phyloP scores from a whole-genome alignment of 73 alveolate species.

The Loxodes magnus region DNA sequence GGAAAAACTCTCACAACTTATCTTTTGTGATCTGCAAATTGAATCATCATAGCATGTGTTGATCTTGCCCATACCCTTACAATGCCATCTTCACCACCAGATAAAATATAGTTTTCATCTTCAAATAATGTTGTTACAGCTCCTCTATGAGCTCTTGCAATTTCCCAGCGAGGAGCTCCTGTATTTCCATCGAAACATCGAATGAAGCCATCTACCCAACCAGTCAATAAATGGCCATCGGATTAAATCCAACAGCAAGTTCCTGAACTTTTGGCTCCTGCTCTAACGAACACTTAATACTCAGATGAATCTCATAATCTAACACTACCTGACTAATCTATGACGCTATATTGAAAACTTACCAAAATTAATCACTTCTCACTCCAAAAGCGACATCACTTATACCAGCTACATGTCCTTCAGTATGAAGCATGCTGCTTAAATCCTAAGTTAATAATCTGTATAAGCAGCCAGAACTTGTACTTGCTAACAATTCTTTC shows the following conservation, averaged over 20 bases:
- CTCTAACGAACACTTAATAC: slow-evolving; percentile 51
- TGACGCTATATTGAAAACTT: slow-evolving; percentile 49
- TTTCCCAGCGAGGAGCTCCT: slow-evolving; percentile 34
- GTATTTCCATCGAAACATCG: slow-evolving; percentile 35
- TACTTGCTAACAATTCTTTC: slow-evolving; percentile 53
- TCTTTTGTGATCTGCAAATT: slow-evolving; percentile 61
- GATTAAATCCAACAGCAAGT: slow-evolving; percentile 53
- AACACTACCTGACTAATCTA: slow-evolving; percentile 66
- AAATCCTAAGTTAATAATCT: slow-evolving; percentile 60
- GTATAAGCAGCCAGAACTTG: slow-evolving; percentile 58
- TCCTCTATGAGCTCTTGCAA: slow-evolving; percentile 74
- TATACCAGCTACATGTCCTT: slow-evolving; percentile 61
- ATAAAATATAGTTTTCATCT: slow-evolving; percentile 65
- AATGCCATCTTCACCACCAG: slow-evolving; percentile 91
- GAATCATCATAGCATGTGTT: slow-evolving; percentile 52
- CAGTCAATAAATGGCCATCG: slow-evolving; percentile 56
- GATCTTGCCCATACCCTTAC: slow-evolving; percentile 83
- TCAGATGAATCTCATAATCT: slow-evolving; percentile 68
- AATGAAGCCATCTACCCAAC: slow-evolving; percentile 72
- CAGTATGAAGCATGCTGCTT: slow-evolving; percentile 63
- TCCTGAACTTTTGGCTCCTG: slow-evolving; percentile 49
- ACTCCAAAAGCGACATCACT: slow-evolving; percentile 60
- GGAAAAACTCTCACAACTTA: slow-evolving; percentile 68
- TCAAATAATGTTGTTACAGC: slow-evolving; percentile 61
- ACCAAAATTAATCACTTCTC: slow-evolving; percentile 49